Evolutionary conservation across 2,329 filamentous ascomycete species (phyloP).

Genomic region (Stromatinia cepivora): DNA sequence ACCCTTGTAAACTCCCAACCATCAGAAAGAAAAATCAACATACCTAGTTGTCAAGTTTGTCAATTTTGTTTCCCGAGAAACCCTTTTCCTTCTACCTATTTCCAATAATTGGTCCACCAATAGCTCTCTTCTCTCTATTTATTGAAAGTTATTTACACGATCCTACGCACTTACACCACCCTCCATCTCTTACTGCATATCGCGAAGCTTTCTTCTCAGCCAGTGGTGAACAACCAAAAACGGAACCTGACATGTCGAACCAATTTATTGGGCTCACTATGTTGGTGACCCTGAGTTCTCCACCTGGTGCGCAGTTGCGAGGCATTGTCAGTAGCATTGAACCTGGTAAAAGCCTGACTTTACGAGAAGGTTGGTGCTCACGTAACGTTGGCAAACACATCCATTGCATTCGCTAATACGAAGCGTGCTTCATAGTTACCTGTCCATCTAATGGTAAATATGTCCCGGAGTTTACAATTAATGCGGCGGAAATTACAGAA

Average conservation of each 20-base stretch:
- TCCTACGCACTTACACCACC: slow-evolving; percentile 10
- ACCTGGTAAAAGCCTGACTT: slow-evolving; percentile 41
- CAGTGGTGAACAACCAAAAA: slow-evolving; percentile 27
- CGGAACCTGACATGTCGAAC: slow-evolving; percentile 36
- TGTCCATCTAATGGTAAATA: slow-evolving; percentile 39
- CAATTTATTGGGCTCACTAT: slow-evolving; percentile 43
- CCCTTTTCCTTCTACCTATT: background rate
- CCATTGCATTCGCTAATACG: slow-evolving; percentile 13
- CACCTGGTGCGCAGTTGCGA: slow-evolving; percentile 40
- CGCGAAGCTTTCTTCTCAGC: slow-evolving; percentile 6
- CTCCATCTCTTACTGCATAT: slow-evolving; percentile 17
- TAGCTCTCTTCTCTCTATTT: slow-evolving; percentile 5
- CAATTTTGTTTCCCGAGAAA: background rate
- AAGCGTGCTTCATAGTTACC: slow-evolving; percentile 31
- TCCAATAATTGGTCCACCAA: background rate
- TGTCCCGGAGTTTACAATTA: slow-evolving; percentile 40
- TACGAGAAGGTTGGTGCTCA: slow-evolving; percentile 39
- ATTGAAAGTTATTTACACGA: background rate
- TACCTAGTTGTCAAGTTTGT: slow-evolving; percentile 6
- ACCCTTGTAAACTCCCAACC: slow-evolving; percentile 20
- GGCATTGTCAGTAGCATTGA: slow-evolving; percentile 41
- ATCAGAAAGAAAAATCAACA: slow-evolving; percentile 14
- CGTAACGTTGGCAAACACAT: slow-evolving; percentile 7
- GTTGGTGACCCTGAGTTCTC: slow-evolving; percentile 42
- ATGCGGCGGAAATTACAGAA: slow-evolving; percentile 39